Evolutionary conservation across 1,284 basidiomycete species (phyloP).

Genomic region (Cerioporus squamosus): DNA sequence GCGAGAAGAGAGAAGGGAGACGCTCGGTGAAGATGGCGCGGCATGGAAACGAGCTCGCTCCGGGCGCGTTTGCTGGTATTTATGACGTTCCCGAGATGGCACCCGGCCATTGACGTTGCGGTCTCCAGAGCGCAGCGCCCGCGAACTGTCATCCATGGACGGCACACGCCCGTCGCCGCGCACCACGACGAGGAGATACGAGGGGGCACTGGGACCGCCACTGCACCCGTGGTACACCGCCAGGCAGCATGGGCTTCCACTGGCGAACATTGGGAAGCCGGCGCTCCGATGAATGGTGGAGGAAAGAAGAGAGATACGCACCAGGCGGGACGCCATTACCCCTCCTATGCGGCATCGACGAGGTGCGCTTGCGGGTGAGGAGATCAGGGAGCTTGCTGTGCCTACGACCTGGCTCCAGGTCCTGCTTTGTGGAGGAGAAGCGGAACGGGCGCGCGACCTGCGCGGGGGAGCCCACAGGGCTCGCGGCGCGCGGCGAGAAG

Average conservation of each 20-base stretch:
- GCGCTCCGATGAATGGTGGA: slow-evolving; percentile 13
- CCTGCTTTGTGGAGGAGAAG: slow-evolving; percentile 19
- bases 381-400: slow-evolving; percentile 22
- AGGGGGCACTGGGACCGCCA: too few relatives aligned
- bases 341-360: slow-evolving; percentile 22
- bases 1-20: slow-evolving; percentile 3
- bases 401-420: slow-evolving; percentile 15
- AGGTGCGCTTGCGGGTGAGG: slow-evolving; percentile 21
- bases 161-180: not conserved
- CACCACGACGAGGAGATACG: not conserved
- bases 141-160: slow-evolving; percentile 1
- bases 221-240: not conserved
- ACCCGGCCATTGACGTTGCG: slow-evolving; percentile 11
- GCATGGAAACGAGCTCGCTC: slow-evolving; percentile 9
- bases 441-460: slow-evolving; percentile 17
- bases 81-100: too few relatives aligned
- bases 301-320: slow-evolving; percentile 13
- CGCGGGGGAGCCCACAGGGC: slow-evolving; percentile 15
- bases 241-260: too few relatives aligned
- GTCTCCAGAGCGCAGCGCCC: slow-evolving; percentile 13
- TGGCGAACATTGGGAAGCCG: not conserved
- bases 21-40: slow-evolving; percentile 7
- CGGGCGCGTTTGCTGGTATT: not conserved
- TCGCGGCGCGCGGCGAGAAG: slow-evolving; percentile 10
- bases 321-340: slow-evolving; percentile 13